These are phyloP conservation scores for Phylloporus scabripes DNA, from an alignment of 768 basidiomycete species.

Conservation along the genomic window DNA sequence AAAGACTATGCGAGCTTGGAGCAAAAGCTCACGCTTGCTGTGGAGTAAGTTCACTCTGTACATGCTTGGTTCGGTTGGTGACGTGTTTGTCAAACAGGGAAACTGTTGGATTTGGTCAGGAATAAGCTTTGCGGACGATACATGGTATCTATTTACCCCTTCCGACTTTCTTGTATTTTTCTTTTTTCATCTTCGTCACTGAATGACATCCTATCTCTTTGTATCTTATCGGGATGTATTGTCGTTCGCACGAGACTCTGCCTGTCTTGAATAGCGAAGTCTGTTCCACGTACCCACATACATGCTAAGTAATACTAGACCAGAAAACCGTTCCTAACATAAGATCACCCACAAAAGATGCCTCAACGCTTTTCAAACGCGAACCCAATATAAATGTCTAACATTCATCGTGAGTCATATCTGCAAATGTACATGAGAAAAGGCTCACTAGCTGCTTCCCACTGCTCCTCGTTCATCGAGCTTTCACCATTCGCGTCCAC, in stretches of 20 bases:
- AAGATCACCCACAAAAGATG: background rate
- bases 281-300: constrained; percentile 1
- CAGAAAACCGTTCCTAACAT: constrained; percentile 5
- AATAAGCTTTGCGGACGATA: constrained; percentile 42
- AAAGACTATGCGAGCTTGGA: constrained; percentile 92
- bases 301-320: constrained; percentile 5
- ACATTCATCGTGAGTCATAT: constrained; percentile 5
- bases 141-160: constrained; percentile 11
- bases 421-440: background rate
- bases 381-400: constrained; percentile 93
- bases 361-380: constrained; percentile 69
- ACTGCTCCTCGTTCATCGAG: constrained; percentile 91
- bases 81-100: constrained; percentile 47
- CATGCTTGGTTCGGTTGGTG: constrained; percentile 9
- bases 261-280: background rate
- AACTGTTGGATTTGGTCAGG: constrained; percentile 92
- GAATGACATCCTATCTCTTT: constrained; percentile 24
- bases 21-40: constrained; percentile 90
- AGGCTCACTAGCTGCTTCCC: constrained; percentile 96
- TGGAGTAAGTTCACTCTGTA: constrained; percentile 60
- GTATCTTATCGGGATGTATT: constrained; percentile 25
- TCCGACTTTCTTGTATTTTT: background rate
- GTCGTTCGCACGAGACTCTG: constrained; percentile 8
- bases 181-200: constrained; percentile 4
- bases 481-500: constrained; percentile 82